phyloP scores from a whole-genome alignment of 83 land plant genomes.

The Diphasiastrum complanatum region DNA sequence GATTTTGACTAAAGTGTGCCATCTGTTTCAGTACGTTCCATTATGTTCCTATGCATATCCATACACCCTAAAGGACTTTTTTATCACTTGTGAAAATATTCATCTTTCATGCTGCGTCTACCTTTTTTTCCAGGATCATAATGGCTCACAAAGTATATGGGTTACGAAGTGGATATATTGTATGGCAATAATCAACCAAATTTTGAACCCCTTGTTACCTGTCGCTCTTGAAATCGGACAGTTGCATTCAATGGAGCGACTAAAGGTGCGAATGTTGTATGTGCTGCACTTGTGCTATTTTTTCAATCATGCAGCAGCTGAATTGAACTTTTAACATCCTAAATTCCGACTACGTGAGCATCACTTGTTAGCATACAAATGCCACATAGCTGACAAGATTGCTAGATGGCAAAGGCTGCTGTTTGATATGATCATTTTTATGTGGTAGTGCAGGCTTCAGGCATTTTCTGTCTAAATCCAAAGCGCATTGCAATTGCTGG shows the following conservation, averaged over 20 bases:
- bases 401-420: not conserved
- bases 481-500: conserved; percentile 46
- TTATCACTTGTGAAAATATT: too few species aligned
- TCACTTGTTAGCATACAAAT: too few species aligned
- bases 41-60: too few species aligned
- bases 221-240: conserved; percentile 43
- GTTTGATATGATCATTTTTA: not conserved
- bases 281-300: not conserved
- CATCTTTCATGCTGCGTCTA: too few species aligned
- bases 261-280: conserved; percentile 27
- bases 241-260: conserved; percentile 37
- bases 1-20: too few species aligned
- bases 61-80: too few species aligned
- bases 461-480: conserved; percentile 39
- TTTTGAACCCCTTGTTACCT: conserved; percentile 36
- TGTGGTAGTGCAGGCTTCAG: conserved; percentile 17
- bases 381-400: not conserved
- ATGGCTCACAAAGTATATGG: conserved; percentile 34
- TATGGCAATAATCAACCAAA: conserved; percentile 33
- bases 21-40: too few species aligned
- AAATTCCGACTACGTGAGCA: too few species aligned
- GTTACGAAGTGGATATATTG: conserved; percentile 41
- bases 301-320: conserved; percentile 3
- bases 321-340: not conserved
- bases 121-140: conserved; percentile 28